Conservation (phyloP, 768 basidiomycete species). For the Mycena alexandri region DNA sequence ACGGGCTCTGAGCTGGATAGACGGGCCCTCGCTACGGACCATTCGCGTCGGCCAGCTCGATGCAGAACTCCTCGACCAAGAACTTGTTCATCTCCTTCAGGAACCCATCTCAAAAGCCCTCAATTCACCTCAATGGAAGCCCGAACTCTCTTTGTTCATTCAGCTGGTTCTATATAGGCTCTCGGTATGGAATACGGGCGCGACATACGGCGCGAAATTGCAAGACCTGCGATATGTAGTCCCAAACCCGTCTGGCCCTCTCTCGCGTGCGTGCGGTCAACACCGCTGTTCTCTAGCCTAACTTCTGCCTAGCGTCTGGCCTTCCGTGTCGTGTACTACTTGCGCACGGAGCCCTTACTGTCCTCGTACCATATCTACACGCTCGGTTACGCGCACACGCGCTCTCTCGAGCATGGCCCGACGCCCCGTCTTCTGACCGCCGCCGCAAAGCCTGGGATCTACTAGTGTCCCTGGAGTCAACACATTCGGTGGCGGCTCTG, state of each 20-base stretch:
- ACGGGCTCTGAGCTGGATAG: constrained; percentile 52
- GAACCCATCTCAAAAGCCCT: constrained; percentile 86
- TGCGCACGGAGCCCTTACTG: constrained; percentile 78
- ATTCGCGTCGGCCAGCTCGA: constrained; percentile 93
- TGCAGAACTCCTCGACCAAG: constrained; percentile 89
- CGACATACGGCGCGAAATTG: constrained; percentile 86
- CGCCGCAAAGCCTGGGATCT: constrained; percentile 81
- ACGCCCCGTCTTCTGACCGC: constrained; percentile 84
- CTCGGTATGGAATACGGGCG: constrained; percentile 84
- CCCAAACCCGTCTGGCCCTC: constrained; percentile 40
- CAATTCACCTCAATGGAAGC: constrained; percentile 70
- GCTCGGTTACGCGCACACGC: constrained; percentile 80
- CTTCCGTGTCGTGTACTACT: constrained; percentile 72
- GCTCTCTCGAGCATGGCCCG: constrained; percentile 90
- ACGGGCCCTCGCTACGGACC: constrained; percentile 56
- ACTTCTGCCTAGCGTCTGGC: constrained; percentile 64
- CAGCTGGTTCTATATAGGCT: constrained; percentile 83
- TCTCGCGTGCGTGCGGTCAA: constrained; percentile 52
- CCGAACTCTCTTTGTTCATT: constrained; percentile 79
- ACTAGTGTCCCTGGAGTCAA: constrained; percentile 75
- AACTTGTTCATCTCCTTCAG: constrained; percentile 83
- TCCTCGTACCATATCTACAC: constrained; percentile 84
- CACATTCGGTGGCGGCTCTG: constrained; percentile 71
- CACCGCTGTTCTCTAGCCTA: constrained; percentile 21
- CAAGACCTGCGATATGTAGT: constrained; percentile 79